Conservation (phyloP, 1,139 yeast species). For the Geotrichum aggregatum region DNA sequence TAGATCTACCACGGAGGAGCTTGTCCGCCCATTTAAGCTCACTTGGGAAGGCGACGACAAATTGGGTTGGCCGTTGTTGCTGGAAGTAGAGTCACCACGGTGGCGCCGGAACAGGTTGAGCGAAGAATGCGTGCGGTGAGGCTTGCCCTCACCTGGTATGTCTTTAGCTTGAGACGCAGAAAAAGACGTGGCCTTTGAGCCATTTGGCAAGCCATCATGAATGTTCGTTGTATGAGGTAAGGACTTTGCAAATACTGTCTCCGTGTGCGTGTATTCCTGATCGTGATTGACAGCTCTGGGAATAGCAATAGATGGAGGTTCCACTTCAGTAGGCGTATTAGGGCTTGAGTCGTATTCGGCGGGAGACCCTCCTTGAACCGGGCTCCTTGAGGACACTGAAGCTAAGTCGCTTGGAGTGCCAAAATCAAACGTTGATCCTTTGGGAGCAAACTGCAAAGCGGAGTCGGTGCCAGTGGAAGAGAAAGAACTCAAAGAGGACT, state of each 20-base stretch:
- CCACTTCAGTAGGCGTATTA: neutral
- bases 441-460: constrained; percentile 9
- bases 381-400: constrained; percentile 2
- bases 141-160: constrained; percentile 12
- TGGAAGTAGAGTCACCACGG: constrained; percentile 27
- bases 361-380: constrained; percentile 2
- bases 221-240: neutral
- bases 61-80: constrained; percentile 4
- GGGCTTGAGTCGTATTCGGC: neutral
- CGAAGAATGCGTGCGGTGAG: constrained; percentile 31
- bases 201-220: neutral
- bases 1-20: constrained; percentile 32
- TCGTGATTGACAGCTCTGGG: constrained; percentile 18
- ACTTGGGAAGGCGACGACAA: neutral
- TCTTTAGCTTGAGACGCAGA: constrained; percentile 4
- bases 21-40: neutral
- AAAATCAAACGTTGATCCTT: constrained; percentile 7
- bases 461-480: constrained; percentile 14
- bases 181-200: neutral
- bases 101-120: constrained; percentile 30
- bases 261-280: constrained; percentile 5
- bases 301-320: constrained; percentile 14
- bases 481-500: constrained; percentile 11
- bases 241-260: neutral
- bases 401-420: constrained; percentile 12